Percentiles rank a stretch among this genome's conserved stretches.
Conservation (phyloP, 1,284 basidiomycete species). For the Paramarasmius palmivorus region DNA sequence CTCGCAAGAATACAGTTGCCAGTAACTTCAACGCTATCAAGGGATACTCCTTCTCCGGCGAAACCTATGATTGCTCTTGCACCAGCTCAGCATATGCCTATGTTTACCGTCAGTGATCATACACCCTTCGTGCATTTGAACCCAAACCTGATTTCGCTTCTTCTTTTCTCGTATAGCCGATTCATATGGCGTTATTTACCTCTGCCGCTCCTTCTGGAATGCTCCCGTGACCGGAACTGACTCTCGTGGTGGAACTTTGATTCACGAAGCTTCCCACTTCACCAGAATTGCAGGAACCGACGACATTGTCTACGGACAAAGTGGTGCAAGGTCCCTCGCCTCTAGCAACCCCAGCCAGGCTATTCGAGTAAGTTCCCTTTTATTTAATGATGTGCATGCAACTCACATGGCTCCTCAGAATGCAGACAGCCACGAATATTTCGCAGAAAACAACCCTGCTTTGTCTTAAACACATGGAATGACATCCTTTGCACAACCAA, state of each 20-base stretch:
- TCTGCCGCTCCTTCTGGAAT: conserved; percentile 50
- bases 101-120: conserved; percentile 33
- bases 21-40: conserved; percentile 40
- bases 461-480: conserved; percentile 19
- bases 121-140: conserved; percentile 8
- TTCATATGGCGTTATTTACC: conserved; percentile 38
- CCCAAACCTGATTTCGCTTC: conserved; percentile 29
- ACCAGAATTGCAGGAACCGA: conserved; percentile 44
- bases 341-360: conserved; percentile 38
- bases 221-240: conserved; percentile 47
- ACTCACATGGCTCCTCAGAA: conserved; percentile 24
- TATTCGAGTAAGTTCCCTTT: not conserved
- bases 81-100: conserved; percentile 42
- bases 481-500: not conserved
- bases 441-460: conserved; percentile 51
- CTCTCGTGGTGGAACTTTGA: conserved; percentile 42
- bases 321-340: conserved; percentile 37
- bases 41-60: conserved; percentile 33
- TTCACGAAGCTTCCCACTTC: conserved; percentile 50
- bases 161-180: conserved; percentile 17
- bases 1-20: conserved; percentile 37
- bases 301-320: conserved; percentile 48
- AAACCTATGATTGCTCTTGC: conserved; percentile 47
- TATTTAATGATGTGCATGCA: no score
- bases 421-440: conserved; percentile 55